Percentiles rank a stretch among this genome's conserved stretches.
phyloP scores from a whole-genome alignment of 768 basidiomycete species.

The Suillus ampliporus region DNA sequence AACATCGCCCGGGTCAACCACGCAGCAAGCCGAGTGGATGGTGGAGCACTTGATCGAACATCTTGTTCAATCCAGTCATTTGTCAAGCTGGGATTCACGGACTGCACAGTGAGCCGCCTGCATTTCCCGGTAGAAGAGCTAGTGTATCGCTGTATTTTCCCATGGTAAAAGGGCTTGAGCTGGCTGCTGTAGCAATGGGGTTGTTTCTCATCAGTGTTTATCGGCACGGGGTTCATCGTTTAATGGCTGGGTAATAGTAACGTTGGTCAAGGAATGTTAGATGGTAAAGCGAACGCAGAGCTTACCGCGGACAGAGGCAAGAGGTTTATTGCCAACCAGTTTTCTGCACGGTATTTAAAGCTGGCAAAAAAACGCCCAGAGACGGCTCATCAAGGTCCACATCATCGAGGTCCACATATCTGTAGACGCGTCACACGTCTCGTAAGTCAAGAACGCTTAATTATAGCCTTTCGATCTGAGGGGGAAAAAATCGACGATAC shows the following conservation, averaged over 20 bases:
- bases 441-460: not conserved
- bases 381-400: not conserved
- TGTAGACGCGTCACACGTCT: not conserved
- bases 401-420: not conserved
- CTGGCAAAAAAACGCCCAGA: not conserved
- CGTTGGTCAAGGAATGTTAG: not conserved
- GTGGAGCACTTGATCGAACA: conserved; percentile 4
- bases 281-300: not conserved
- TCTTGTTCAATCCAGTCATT: not conserved
- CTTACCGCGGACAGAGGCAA: not conserved
- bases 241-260: not conserved
- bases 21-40: conserved; percentile 20
- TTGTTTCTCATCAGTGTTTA: too few relatives aligned
- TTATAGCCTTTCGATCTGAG: not conserved
- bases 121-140: conserved; percentile 30
- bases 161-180: conserved; percentile 22
- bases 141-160: conserved; percentile 24
- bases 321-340: not conserved
- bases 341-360: not conserved
- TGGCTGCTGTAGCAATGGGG: conserved; percentile 24
- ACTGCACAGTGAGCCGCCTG: conserved; percentile 29
- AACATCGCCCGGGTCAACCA: conserved; percentile 19
- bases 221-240: not conserved
- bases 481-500: too few relatives aligned
- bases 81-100: conserved; percentile 18